A percentile compares a stretch with the other conserved stretches of the same genome.
Evolutionary conservation across 306 rosid genomes (phyloP).

Genomic region (Acmispon strigosus): DNA sequence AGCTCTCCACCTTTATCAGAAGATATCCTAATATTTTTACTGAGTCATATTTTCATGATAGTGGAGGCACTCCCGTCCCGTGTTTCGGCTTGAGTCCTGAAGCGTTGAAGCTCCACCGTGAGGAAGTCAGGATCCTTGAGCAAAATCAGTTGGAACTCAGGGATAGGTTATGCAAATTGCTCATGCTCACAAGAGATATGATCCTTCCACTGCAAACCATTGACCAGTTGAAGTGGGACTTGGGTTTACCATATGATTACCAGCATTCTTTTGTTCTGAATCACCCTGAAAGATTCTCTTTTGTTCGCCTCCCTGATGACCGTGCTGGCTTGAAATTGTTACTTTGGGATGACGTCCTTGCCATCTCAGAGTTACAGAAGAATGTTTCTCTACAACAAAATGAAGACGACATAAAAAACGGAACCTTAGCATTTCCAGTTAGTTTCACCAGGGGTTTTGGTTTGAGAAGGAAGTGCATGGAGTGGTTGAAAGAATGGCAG

Average conservation of each 20-base stretch:
- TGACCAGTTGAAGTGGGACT: constrained; percentile 87
- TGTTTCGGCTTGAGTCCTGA: constrained; percentile 54
- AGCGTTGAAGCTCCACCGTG: constrained; percentile 39
- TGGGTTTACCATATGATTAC: constrained; percentile 85
- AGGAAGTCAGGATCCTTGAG: constrained; percentile 32
- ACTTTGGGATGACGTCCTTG: constrained; percentile 59
- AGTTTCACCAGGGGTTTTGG: constrained; percentile 90
- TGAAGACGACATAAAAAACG: constrained; percentile 43
- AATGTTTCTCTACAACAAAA: constrained; percentile 46
- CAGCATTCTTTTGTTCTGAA: constrained; percentile 42
- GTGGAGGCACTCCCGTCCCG: constrained; percentile 64
- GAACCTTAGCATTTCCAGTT: constrained; percentile 64
- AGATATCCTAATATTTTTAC: constrained; percentile 62
- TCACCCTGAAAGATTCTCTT: constrained; percentile 47
- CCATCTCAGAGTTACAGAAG: constrained; percentile 63
- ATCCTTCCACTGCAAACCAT: constrained; percentile 76
- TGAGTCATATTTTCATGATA: constrained; percentile 52
- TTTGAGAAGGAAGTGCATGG: constrained; percentile 73
- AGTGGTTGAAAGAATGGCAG: constrained; percentile 90
- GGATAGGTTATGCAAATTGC: constrained; percentile 66
- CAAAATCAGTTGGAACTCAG: constrained; percentile 43
- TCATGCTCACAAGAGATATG: constrained; percentile 64
- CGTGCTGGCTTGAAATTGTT: constrained; percentile 71
- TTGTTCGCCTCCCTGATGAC: constrained; percentile 49
- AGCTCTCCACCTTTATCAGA: constrained; percentile 63